Percentiles rank a stretch among this genome's conserved stretches.
Conservation (phyloP, 2,329 filamentous ascomycete species). For the Monosporascus ibericus region DNA sequence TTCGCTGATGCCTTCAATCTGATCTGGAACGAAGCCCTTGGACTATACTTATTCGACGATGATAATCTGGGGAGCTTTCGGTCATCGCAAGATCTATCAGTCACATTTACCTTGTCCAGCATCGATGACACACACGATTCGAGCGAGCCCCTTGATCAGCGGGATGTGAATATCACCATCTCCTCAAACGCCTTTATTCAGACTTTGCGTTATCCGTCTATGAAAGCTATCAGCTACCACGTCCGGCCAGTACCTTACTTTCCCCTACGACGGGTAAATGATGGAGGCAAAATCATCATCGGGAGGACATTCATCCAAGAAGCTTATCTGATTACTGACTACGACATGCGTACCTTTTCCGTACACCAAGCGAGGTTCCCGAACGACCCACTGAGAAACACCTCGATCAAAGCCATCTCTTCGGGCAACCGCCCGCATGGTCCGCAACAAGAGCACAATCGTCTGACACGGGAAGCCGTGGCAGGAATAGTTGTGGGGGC, state of each 20-base stretch:
- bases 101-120: slow-evolving; percentile 53
- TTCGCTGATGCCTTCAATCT: slow-evolving; percentile 62
- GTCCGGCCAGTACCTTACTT: slow-evolving; percentile 54
- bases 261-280: slow-evolving; percentile 51
- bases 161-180: slow-evolving; percentile 50
- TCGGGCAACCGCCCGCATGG: slow-evolving; percentile 40
- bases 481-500: slow-evolving; percentile 41
- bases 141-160: slow-evolving; percentile 39
- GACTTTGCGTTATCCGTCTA: slow-evolving; percentile 43
- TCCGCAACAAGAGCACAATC: slow-evolving; percentile 18
- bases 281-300: slow-evolving; percentile 51
- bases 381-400: slow-evolving; percentile 31
- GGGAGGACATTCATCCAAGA: slow-evolving; percentile 67
- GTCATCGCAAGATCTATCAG: slow-evolving; percentile 38
- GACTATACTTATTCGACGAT: slow-evolving; percentile 58
- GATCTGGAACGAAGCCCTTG: slow-evolving; percentile 56
- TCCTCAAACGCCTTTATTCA: slow-evolving; percentile 45
- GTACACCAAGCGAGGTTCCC: slow-evolving; percentile 51
- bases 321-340: slow-evolving; percentile 53
- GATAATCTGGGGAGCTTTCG: slow-evolving; percentile 44
- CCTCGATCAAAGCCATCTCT: slow-evolving; percentile 35
- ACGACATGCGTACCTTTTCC: slow-evolving; percentile 47
- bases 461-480: slow-evolving; percentile 35
- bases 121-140: slow-evolving; percentile 48
- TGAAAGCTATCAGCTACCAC: slow-evolving; percentile 36